These are phyloP conservation scores for Penicillium flavigenum DNA, from an alignment of 495 filamentous ascomycete genomes.

Conservation along the genomic window DNA sequence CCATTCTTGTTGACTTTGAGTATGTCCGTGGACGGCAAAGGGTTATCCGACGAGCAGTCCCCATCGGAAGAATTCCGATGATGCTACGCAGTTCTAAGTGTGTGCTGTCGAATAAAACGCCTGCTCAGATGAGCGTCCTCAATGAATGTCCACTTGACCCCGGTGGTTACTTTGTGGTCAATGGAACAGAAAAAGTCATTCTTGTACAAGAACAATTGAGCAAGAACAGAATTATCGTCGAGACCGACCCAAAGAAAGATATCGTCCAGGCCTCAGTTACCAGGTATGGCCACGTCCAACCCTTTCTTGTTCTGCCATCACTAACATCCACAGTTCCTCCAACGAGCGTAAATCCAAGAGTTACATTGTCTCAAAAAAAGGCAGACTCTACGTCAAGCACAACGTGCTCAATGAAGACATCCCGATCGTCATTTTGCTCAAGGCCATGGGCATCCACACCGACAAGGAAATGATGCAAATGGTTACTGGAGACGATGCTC, in stretches of 20 bases:
- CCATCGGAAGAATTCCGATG: constrained; percentile 87
- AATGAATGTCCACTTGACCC: constrained; percentile 96
- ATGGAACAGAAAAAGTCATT: constrained; percentile 97
- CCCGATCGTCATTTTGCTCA: constrained; percentile 86
- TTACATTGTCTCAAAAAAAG: constrained; percentile 90
- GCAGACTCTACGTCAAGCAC: constrained; percentile 82
- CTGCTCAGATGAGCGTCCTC: constrained; percentile 77
- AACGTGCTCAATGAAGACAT: constrained; percentile 91
- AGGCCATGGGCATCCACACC: constrained; percentile 89
- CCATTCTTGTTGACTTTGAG: constrained; percentile 83
- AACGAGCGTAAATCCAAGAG: constrained; percentile 97
- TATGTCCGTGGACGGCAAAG: constrained; percentile 75
- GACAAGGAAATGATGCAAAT: constrained; percentile 92
- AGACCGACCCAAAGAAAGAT: constrained; percentile 82
- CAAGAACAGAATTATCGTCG: constrained; percentile 98
- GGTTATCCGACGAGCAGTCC: constrained; percentile 65
- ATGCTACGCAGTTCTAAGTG: constrained; percentile 97
- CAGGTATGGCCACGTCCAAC: constrained; percentile 39
- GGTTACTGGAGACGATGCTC: constrained; percentile 76
- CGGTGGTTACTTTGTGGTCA: constrained; percentile 96
- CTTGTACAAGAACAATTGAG: constrained; percentile 96
- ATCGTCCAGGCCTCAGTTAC: constrained; percentile 97
- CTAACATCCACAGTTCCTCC: constrained; percentile 65
- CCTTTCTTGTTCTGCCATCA: not conserved
- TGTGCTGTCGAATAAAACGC: constrained; percentile 72